These are phyloP conservation scores for Annulohypoxylon stygium DNA, from an alignment of 495 filamentous ascomycete genomes.

Conservation along the genomic window DNA sequence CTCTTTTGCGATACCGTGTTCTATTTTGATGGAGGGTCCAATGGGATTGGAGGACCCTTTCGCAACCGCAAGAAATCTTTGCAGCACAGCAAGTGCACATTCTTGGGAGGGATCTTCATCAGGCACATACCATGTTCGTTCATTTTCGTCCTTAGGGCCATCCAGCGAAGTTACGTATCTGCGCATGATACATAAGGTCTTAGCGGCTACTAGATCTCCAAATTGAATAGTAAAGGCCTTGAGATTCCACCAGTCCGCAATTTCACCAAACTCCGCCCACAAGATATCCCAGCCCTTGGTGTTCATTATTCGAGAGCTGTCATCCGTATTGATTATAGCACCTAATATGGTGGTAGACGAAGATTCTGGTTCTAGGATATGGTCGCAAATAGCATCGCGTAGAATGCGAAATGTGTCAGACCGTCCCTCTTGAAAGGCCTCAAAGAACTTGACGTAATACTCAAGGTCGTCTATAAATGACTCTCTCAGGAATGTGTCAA, in stretches of 20 bases:
- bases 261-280: neutral
- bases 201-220: neutral
- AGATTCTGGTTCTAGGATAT: neutral
- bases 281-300: neutral
- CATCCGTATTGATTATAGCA: neutral
- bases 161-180: neutral
- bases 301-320: neutral
- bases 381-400: neutral
- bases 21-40: neutral
- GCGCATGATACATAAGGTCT: neutral
- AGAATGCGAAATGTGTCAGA: neutral
- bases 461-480: neutral
- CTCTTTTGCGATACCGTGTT: neutral
- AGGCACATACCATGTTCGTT: neutral
- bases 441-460: neutral
- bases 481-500: neutral
- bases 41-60: neutral
- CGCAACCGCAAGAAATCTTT: neutral
- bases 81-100: neutral
- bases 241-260: neutral
- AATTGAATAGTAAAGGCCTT: neutral
- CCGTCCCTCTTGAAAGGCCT: neutral
- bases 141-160: neutral
- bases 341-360: neutral
- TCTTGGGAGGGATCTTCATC: neutral